A percentile compares a stretch with the other conserved stretches of the same genome.
phyloP scores from a whole-genome alignment of 2,329 filamentous ascomycete genomes.

The Trichophaea hybrida region DNA sequence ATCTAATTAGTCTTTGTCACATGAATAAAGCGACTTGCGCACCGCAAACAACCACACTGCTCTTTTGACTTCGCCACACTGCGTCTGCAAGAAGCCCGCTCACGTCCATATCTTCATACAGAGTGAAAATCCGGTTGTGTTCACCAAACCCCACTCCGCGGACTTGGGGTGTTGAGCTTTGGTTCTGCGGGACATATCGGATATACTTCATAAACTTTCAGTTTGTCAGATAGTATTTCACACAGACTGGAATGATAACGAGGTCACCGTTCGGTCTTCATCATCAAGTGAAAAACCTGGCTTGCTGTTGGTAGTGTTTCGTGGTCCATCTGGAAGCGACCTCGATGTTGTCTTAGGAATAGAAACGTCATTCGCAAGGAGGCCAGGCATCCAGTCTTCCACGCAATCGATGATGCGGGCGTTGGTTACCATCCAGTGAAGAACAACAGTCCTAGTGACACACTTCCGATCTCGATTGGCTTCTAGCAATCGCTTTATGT shows the following conservation, averaged over 20 bases:
- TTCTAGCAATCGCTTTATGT: conserved; percentile 7
- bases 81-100: neutral
- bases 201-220: neutral
- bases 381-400: neutral
- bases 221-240: neutral
- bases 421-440: neutral
- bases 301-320: too few species aligned
- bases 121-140: neutral
- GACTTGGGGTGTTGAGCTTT: neutral
- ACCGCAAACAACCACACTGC: neutral
- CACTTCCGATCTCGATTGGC: neutral
- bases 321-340: neutral
- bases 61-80: neutral
- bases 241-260: neutral
- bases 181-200: neutral
- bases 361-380: neutral
- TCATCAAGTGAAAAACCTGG: neutral
- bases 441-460: neutral
- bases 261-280: neutral
- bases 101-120: neutral
- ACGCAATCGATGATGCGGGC: neutral
- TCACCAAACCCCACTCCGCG: neutral
- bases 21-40: neutral
- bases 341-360: neutral
- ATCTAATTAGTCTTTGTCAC: neutral